Conservation (phyloP, 345 rosid genomes). For the Jatropha curcas region DNA sequence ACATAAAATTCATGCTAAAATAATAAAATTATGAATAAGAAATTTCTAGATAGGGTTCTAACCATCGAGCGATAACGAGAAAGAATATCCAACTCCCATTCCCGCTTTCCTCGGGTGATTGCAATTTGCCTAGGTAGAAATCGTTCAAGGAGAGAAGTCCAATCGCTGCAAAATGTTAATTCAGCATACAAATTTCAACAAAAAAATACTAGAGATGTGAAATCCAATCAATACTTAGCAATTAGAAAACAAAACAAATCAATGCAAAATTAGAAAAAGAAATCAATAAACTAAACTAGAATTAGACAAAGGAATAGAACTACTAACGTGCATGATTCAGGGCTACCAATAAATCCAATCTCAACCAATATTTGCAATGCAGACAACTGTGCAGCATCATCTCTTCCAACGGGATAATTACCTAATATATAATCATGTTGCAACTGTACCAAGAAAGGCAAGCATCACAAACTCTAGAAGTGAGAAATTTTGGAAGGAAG, state of each 20-base stretch:
- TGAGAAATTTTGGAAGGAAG: not conserved
- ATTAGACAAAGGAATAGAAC: conserved; percentile 8
- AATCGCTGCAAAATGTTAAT: conserved; percentile 53
- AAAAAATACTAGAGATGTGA: not conserved
- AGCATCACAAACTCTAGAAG: conserved; percentile 22
- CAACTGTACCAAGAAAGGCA: conserved; percentile 52
- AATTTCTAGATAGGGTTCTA: conserved; percentile 24
- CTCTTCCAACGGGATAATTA: conserved; percentile 98
- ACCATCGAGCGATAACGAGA: conserved; percentile 89
- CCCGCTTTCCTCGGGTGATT: conserved; percentile 88
- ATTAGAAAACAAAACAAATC: not conserved
- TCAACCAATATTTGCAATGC: conserved; percentile 95
- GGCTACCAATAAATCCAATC: conserved; percentile 79
- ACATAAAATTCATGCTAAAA: not conserved
- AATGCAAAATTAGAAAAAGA: not conserved
- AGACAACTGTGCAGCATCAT: conserved; percentile 95
- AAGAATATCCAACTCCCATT: conserved; percentile 95
- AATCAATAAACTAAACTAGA: not conserved
- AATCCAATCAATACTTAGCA: not conserved
- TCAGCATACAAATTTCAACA: not conserved
- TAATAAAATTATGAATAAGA: not conserved
- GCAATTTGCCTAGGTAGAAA: conserved; percentile 95
- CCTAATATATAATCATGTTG: conserved; percentile 97
- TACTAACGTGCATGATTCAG: conserved; percentile 89
- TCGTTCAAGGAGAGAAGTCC: conserved; percentile 88